Percentiles rank a stretch among this genome's conserved stretches.
Evolutionary conservation across 345 rosid genomes (phyloP).

Genomic region (Microcos paniculata): DNA sequence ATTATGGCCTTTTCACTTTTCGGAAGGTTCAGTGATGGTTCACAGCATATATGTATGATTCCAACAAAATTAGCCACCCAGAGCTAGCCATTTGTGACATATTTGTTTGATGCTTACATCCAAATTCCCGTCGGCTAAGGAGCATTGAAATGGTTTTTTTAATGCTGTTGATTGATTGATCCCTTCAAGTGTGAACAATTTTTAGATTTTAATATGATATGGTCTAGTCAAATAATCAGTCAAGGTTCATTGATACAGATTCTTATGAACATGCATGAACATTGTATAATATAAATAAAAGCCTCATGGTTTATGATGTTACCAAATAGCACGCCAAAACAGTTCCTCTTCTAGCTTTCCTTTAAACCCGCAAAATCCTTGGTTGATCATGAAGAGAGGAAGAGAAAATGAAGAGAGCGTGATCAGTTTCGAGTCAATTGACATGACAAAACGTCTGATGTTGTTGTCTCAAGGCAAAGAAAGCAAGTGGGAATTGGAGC

Average conservation of each 20-base stretch:
- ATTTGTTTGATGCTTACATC: background rate
- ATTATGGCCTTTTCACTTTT: background rate
- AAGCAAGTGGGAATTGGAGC: slow-evolving; percentile 7
- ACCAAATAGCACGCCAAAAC: background rate
- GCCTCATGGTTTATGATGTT: background rate
- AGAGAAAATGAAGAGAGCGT: slow-evolving; percentile 38
- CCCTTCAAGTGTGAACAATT: background rate
- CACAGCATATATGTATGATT: background rate
- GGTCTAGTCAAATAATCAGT: background rate
- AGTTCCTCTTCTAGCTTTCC: background rate
- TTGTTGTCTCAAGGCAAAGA: slow-evolving; percentile 33
- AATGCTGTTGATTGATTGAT: background rate
- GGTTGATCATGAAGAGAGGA: slow-evolving; percentile 40
- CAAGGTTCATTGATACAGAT: background rate
- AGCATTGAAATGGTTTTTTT: background rate
- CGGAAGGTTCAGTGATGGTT: background rate
- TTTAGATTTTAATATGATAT: background rate
- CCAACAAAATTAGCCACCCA: background rate
- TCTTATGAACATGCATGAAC: background rate
- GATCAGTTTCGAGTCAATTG: slow-evolving; percentile 26
- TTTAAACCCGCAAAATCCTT: background rate
- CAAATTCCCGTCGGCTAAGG: background rate
- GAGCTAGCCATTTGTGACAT: background rate
- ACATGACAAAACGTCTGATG: slow-evolving; percentile 42
- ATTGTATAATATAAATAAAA: background rate